A percentile compares a stretch with the other conserved stretches of the same genome.
These are phyloP conservation scores for Trichoderma guizhouense DNA, from an alignment of 2,329 filamentous ascomycete genomes.

Conservation along the genomic window DNA sequence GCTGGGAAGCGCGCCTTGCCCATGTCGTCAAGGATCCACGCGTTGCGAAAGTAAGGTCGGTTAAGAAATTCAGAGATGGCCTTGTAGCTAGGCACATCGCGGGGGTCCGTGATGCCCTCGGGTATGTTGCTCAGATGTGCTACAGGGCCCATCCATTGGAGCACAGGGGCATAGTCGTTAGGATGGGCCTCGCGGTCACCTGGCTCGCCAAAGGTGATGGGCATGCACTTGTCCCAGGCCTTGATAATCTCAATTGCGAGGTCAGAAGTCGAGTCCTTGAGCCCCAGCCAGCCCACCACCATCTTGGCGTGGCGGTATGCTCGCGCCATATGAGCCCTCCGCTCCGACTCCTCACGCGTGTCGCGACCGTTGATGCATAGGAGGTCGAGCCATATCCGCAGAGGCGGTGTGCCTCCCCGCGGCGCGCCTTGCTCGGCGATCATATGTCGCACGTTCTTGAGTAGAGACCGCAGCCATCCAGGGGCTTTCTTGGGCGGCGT, in stretches of 20 bases:
- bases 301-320: constrained; percentile 31
- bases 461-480: constrained; percentile 22
- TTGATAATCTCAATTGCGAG: constrained; percentile 27
- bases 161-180: constrained; percentile 33
- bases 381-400: constrained; percentile 33
- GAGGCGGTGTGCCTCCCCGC: constrained; percentile 11
- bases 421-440: constrained; percentile 10
- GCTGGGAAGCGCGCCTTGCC: constrained; percentile 32
- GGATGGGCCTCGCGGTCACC: constrained; percentile 33
- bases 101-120: constrained; percentile 24
- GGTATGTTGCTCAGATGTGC: constrained; percentile 25
- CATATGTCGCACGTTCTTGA: constrained; percentile 21
- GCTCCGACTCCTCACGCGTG: constrained; percentile 28
- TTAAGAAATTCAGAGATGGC: constrained; percentile 30
- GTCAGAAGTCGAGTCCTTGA: constrained; percentile 29
- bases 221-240: constrained; percentile 32
- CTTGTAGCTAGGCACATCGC: constrained; percentile 25
- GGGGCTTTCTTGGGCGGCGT: constrained; percentile 22
- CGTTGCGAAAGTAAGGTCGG: constrained; percentile 34
- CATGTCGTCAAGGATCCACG: constrained; percentile 38
- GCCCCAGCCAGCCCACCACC: constrained; percentile 34
- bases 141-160: constrained; percentile 31
- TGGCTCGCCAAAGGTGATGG: constrained; percentile 32
- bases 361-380: constrained; percentile 31
- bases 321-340: constrained; percentile 29